Evolutionary conservation across 1,139 yeast species (phyloP).

Genomic region (Lodderomyces margitis): DNA sequence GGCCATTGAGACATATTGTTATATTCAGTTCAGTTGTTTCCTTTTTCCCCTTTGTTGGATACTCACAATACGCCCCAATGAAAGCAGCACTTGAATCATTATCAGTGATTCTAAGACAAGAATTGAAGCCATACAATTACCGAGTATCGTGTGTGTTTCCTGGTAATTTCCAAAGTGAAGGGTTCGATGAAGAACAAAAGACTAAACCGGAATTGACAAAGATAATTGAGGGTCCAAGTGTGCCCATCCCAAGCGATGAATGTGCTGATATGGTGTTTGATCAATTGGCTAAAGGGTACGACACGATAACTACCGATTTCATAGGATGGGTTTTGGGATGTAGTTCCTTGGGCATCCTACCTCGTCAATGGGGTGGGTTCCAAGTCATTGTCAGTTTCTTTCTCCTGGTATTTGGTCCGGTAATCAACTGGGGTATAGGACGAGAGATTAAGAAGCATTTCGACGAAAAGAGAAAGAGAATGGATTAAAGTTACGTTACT

Average conservation of each 20-base stretch:
- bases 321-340: slow-evolving; percentile 82
- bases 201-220: slow-evolving; percentile 86
- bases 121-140: slow-evolving; percentile 64
- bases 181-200: slow-evolving; percentile 73
- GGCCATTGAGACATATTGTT: slow-evolving; percentile 54
- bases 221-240: slow-evolving; percentile 80
- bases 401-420: slow-evolving; percentile 62
- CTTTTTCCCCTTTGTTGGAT: slow-evolving; percentile 87
- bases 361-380: slow-evolving; percentile 58
- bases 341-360: slow-evolving; percentile 65
- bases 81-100: slow-evolving; percentile 80
- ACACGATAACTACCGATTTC: slow-evolving; percentile 76
- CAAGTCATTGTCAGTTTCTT: slow-evolving; percentile 50
- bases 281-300: slow-evolving; percentile 62
- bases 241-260: slow-evolving; percentile 61
- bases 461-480: slow-evolving; percentile 6
- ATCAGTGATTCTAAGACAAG: slow-evolving; percentile 79
- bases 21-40: slow-evolving; percentile 81
- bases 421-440: slow-evolving; percentile 53
- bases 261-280: slow-evolving; percentile 65
- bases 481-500: slow-evolving; percentile 11
- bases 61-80: slow-evolving; percentile 84
- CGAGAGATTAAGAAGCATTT: slow-evolving; percentile 45
- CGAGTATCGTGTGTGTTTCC: slow-evolving; percentile 69
- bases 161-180: slow-evolving; percentile 89